Base-by-base conservation (phyloP, 1,284 basidiomycete genomes). In the Quambalaria eucalypti region DNA sequence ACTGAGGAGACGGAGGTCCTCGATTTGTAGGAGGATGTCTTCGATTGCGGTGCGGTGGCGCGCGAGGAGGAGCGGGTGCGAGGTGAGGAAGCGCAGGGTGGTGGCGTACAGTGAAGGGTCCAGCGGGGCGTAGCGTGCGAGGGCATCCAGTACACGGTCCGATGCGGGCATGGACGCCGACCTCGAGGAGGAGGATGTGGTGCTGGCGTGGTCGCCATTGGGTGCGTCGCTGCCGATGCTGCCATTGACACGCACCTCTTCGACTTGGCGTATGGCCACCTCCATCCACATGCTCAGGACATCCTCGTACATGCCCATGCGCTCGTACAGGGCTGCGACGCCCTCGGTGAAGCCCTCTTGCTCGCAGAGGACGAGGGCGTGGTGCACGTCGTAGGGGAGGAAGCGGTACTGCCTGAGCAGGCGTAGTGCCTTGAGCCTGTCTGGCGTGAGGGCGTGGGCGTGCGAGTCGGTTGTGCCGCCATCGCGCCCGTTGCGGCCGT, bases 301-400 rank as follows among this genome's bases (percentile, higher is more conserved):
- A 62, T 96, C 92, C 68, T 97, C 95, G 76, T 90, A 89, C 91
- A 97, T 92, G 2, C 87, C 90, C 79, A 91, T 81, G 52, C 83
- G 84, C 77, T 97, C 93, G 87, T 91, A 97, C 0, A 98, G 79
- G 8, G 88, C 78, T 0, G 97, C 86, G 9, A 95, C 80, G 0
- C 93, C 93, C 0, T 83, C 82, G 0, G 85, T 90, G 72, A 90
- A 96, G 2, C 79, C 80, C 31, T 83, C 81, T 42, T 85, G 88
- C 5, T 90, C 87, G 77, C 92, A 98, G 0, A 99, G 81, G 40
- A 98, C 87, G 26, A 98, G 80, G 2, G 92, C 93, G 72, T 97
- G 92, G 52, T 84, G 89, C 1, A 84, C 80, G 67, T 97, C 92
- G 73, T 90, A 93, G 0, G 90, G 90, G 7, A 93, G 25, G 23